Conservation (phyloP, 495 filamentous ascomycete species). For the Penicillium steckii region DNA sequence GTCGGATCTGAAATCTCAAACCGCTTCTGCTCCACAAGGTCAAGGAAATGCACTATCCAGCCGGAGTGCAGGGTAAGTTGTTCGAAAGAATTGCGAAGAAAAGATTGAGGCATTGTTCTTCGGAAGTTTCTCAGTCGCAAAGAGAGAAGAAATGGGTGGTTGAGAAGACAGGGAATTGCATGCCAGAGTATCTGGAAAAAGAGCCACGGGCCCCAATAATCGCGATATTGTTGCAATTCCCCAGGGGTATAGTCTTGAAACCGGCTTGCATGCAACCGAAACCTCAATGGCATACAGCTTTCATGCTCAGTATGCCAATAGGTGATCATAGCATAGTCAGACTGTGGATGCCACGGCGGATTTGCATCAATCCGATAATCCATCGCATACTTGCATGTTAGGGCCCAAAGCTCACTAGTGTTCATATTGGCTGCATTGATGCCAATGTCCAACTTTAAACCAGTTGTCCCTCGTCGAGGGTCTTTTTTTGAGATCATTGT, state of each 20-base stretch:
- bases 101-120: constrained; percentile 37
- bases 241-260: constrained; percentile 33
- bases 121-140: constrained; percentile 40
- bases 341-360: constrained; percentile 43
- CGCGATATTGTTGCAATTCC: constrained; percentile 34
- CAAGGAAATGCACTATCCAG: constrained; percentile 34
- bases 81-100: constrained; percentile 37
- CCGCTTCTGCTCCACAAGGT: constrained; percentile 26
- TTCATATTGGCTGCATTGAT: constrained; percentile 36
- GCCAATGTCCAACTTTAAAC: constrained; percentile 33
- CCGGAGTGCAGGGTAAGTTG: constrained; percentile 31
- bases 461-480: not conserved
- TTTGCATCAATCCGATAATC: constrained; percentile 25
- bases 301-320: constrained; percentile 44
- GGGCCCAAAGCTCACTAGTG: constrained; percentile 39
- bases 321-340: constrained; percentile 40
- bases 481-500: constrained; percentile 2
- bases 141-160: constrained; percentile 45
- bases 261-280: constrained; percentile 39
- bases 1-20: constrained; percentile 38
- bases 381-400: constrained; percentile 39
- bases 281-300: constrained; percentile 40
- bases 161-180: constrained; percentile 41
- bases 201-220: constrained; percentile 47
- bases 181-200: constrained; percentile 44